A percentile compares a stretch with the other conserved stretches of the same genome.
These are phyloP conservation scores for Larix kaempferi DNA, from an alignment of 75 land plant species.

Conservation along the genomic window DNA sequence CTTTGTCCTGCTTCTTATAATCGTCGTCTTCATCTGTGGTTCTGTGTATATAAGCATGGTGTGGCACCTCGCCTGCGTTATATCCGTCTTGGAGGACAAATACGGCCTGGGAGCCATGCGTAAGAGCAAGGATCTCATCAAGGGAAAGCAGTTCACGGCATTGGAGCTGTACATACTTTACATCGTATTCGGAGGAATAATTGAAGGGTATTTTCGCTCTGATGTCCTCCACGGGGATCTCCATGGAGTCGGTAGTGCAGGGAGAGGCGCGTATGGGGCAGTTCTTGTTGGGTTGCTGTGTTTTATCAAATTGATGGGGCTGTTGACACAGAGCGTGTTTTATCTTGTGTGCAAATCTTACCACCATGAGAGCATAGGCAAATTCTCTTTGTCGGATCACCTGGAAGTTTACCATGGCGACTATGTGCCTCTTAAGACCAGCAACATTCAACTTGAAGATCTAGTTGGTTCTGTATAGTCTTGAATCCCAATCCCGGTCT, in stretches of 20 bases:
- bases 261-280: constrained; percentile 20
- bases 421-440: constrained; percentile 60
- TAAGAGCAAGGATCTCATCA: constrained; percentile 57
- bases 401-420: constrained; percentile 76
- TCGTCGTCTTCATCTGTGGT: constrained; percentile 27
- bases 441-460: constrained; percentile 46
- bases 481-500: no score
- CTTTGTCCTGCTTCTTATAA: no score
- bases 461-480: background rate
- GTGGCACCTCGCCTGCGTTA: constrained; percentile 92
- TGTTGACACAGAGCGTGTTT: constrained; percentile 67
- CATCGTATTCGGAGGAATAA: background rate
- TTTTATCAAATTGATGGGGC: constrained; percentile 35
- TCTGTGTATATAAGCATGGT: constrained; percentile 57
- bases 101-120: constrained; percentile 72
- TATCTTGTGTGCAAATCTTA: constrained; percentile 84
- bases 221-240: background rate
- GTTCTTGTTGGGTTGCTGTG: constrained; percentile 16
- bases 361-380: constrained; percentile 77
- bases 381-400: constrained; percentile 60
- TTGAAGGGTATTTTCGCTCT: background rate
- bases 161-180: constrained; percentile 25
- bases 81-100: constrained; percentile 80
- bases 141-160: constrained; percentile 46
- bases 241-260: constrained; percentile 1